A percentile compares a stretch with the other conserved stretches of the same genome.
phyloP scores from a whole-genome alignment of 129 eudicot species.

The Calendula officinalis region DNA sequence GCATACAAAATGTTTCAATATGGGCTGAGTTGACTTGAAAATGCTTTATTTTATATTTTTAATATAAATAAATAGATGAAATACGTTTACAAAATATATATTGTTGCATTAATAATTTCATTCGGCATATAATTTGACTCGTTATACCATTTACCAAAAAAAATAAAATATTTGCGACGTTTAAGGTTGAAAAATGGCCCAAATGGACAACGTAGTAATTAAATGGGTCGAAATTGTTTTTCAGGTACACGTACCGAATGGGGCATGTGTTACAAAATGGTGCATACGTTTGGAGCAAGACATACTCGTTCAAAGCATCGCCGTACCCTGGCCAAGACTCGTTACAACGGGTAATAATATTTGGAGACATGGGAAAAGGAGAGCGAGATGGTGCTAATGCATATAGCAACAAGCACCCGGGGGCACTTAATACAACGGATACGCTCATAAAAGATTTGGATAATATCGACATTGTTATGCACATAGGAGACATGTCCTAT shows the following conservation, averaged over 20 bases:
- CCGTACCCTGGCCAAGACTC: slow-evolving; percentile 86
- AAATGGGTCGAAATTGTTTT: not conserved
- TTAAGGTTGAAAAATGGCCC: no score
- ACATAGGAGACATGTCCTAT: slow-evolving; percentile 64
- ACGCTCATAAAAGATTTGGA: slow-evolving; percentile 53
- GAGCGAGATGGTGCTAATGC: slow-evolving; percentile 85
- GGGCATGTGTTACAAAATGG: slow-evolving; percentile 58
- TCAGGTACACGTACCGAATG: slow-evolving; percentile 65
- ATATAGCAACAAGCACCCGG: slow-evolving; percentile 69
- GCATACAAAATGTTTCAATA: not conserved
- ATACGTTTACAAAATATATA: no score
- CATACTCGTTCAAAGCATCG: slow-evolving; percentile 59
- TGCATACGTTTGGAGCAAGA: slow-evolving; percentile 53
- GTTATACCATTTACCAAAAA: no score
- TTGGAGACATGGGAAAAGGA: slow-evolving; percentile 89
- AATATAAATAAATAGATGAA: no score
- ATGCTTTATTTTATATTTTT: not conserved
- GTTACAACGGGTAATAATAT: slow-evolving; percentile 60
- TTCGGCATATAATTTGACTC: no score
- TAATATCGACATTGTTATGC: slow-evolving; percentile 68
- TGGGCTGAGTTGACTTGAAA: not conserved
- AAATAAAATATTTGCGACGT: no score
- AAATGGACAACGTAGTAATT: no score
- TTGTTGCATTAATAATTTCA: no score
- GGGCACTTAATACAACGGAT: slow-evolving; percentile 68